phyloP scores from a whole-genome alignment of 345 rosid genomes.

The thale cress (Arabidopsis thaliana) region DNA sequence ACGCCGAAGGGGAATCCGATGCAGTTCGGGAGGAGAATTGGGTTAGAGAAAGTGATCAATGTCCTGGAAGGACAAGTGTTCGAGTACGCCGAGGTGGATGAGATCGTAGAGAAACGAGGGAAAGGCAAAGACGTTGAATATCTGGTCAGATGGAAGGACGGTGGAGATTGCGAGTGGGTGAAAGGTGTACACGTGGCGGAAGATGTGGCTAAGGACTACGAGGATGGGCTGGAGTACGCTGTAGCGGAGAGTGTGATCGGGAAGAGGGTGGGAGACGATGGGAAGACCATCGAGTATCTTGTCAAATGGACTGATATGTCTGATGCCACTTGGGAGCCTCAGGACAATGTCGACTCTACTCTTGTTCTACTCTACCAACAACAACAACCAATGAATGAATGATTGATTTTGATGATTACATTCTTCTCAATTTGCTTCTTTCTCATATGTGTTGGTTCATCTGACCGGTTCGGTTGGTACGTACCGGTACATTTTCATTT shows the following conservation, averaged over 20 bases:
- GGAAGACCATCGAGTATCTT: conserved; percentile 59
- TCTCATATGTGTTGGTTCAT: too few relatives aligned
- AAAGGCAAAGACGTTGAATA: conserved; percentile 72
- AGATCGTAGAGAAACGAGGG: conserved; percentile 79
- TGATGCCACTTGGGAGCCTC: conserved; percentile 96
- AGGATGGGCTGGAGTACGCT: conserved; percentile 83
- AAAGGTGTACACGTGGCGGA: conserved; percentile 61
- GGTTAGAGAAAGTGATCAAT: conserved; percentile 68
- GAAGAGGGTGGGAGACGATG: conserved; percentile 68
- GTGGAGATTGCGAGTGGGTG: conserved; percentile 80
- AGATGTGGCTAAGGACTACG: conserved; percentile 78
- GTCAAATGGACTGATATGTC: conserved; percentile 81
- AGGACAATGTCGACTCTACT: conserved; percentile 73
- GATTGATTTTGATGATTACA: too few relatives aligned
- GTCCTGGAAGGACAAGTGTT: conserved; percentile 59
- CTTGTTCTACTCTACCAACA: conserved; percentile 61
- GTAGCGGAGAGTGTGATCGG: conserved; percentile 76
- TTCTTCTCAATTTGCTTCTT: too few relatives aligned
- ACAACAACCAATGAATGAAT: too few relatives aligned
- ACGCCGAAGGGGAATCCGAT: conserved; percentile 84
- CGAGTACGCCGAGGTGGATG: conserved; percentile 88
- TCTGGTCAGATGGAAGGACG: conserved; percentile 88
- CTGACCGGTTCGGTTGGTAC: too few relatives aligned
- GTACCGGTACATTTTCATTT: conserved; percentile 21
- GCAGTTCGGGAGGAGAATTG: conserved; percentile 78